phyloP scores from a whole-genome alignment of 2,329 filamentous ascomycete genomes.

The Pseudogymnoascus sp. region DNA sequence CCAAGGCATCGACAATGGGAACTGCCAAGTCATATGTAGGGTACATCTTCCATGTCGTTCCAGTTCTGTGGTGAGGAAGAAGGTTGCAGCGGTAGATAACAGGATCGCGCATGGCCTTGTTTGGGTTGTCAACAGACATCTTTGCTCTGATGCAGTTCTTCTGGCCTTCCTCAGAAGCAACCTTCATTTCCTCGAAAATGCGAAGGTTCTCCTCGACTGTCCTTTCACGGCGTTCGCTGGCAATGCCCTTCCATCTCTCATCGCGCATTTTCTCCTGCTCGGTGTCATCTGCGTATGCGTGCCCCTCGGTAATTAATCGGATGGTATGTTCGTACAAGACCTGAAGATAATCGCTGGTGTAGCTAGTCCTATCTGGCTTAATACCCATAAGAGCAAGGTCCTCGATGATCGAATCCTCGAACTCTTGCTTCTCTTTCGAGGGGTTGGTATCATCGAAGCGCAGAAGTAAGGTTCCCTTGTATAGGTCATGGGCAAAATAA shows the following conservation, averaged over 20 bases:
- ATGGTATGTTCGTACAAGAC: slow-evolving; percentile 80
- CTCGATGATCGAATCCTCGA: slow-evolving; percentile 85
- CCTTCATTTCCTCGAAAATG: slow-evolving; percentile 91
- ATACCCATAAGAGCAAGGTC: slow-evolving; percentile 89
- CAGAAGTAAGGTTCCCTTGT: slow-evolving; percentile 82
- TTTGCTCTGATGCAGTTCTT: slow-evolving; percentile 92
- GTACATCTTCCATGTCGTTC: slow-evolving; percentile 74
- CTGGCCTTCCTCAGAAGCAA: slow-evolving; percentile 55
- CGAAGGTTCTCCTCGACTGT: slow-evolving; percentile 75
- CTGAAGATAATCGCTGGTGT: slow-evolving; percentile 94
- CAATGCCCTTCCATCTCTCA: slow-evolving; percentile 75
- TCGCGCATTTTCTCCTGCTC: slow-evolving; percentile 80
- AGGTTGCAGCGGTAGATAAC: slow-evolving; percentile 95
- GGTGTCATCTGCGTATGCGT: slow-evolving; percentile 93
- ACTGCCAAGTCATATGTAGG: slow-evolving; percentile 83
- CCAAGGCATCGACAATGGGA: slow-evolving; percentile 70
- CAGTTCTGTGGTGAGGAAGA: slow-evolving; percentile 66
- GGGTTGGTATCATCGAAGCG: slow-evolving; percentile 98
- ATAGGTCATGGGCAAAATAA: slow-evolving; percentile 91
- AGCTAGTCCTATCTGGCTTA: slow-evolving; percentile 76
- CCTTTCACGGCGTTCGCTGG: slow-evolving; percentile 72
- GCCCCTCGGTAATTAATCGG: slow-evolving; percentile 74
- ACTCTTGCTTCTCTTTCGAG: slow-evolving; percentile 94
- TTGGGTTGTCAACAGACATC: slow-evolving; percentile 83
- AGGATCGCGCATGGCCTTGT: slow-evolving; percentile 92